Conservation (phyloP, 805 yeast genomes). For the Candida nemodendra region DNA sequence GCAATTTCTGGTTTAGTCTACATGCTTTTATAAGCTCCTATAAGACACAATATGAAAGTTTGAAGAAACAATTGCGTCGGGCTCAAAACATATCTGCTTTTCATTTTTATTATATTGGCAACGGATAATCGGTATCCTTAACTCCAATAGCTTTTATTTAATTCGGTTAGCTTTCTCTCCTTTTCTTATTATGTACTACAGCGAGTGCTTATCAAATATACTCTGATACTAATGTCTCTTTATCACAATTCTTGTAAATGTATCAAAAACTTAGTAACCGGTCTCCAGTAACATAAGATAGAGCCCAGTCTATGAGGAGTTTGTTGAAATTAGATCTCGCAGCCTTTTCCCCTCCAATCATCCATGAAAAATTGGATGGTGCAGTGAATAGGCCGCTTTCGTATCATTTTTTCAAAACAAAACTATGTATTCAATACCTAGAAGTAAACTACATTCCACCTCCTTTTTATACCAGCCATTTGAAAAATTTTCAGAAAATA, state of each 20-base stretch:
- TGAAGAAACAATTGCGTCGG: neutral
- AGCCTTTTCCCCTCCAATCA: constrained; percentile 47
- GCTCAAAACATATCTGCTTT: no score
- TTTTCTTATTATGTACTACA: no score
- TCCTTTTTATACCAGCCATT: no score
- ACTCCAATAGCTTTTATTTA: no score
- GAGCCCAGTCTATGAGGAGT: constrained; percentile 40
- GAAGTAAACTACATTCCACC: no score
- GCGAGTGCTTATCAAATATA: no score
- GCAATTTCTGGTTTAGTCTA: constrained; percentile 10
- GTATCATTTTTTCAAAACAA: constrained; percentile 28
- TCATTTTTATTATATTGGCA: no score
- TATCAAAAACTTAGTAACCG: constrained; percentile 43
- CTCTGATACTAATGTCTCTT: neutral
- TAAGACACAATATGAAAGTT: neutral
- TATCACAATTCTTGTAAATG: constrained; percentile 15
- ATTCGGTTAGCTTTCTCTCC: no score
- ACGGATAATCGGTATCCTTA: no score
- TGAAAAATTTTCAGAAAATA: no score
- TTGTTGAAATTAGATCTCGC: constrained; percentile 35
- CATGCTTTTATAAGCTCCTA: constrained; percentile 8
- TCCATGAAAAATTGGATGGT: constrained; percentile 35
- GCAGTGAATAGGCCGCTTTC: constrained; percentile 47
- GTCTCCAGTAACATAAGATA: constrained; percentile 21
- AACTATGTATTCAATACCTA: no score